Evolutionary conservation across 148 eudicot genomes (phyloP), one percentile per base, ranked within the genome.

Genomic region (Rhododendron ovatum): DNA sequence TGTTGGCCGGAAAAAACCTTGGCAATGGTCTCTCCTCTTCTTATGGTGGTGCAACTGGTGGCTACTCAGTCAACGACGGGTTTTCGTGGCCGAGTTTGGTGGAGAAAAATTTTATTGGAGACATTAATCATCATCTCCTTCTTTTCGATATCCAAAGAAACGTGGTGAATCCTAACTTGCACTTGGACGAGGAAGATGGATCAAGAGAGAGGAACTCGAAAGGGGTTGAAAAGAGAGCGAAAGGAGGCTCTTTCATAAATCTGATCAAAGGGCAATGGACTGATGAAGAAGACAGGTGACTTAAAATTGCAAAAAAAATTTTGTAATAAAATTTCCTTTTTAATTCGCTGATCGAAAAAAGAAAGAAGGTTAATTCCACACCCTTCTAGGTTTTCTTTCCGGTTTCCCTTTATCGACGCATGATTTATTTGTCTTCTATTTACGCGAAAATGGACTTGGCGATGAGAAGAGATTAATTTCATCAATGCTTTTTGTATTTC

Each of bases 191-290:
- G 57, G 85, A 41, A 7, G 41, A 55, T 28, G 67, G 59, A 84
- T 55, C 83, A 45, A 2, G 26, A 5, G 48, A 41, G 30, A 59
- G 20, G 78, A 84, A 65, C 77, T 35, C 65, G 2, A 77, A 47
- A 57, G 50, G 87, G 57, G 80, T 50, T 6, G 84, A 37, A 47
- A 91, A 48, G 87, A 89, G 63, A 48, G 73, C 39, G 22, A 91
- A 82, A n/a, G 55, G 59, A 55, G 48, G 39, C 1, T 65, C 84
- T 85, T 87, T 82, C 10, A 39, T 82, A n/a, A 74, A 41, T 76
- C 71, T 88, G 82, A 90, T 90, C 84, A 95, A 94, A 89, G 95
- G 99, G 10, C 95, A 93, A 84, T 96, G 99, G 99, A 92, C 94
- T 2, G 90, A 86, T 18, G 91, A 91, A 86, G 98, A 96, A 88